phyloP scores from a whole-genome alignment of 2,329 filamentous ascomycete species.

The Fusarium sp. region DNA sequence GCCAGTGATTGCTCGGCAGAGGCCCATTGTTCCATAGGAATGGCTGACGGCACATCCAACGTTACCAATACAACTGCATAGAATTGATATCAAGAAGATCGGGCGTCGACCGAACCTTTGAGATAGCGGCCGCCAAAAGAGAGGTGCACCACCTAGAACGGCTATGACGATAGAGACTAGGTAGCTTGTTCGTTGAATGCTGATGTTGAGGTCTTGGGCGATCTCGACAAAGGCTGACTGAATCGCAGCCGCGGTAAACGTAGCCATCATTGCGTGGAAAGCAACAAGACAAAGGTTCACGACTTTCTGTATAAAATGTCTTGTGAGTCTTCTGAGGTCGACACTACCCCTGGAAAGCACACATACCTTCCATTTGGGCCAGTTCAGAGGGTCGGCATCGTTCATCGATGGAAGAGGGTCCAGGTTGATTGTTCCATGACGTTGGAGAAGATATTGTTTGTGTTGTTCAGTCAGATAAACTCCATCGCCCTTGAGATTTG shows the following conservation, averaged over 20 bases:
- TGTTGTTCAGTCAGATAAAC: constrained; percentile 11
- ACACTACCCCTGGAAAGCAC: no score
- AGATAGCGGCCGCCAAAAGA: constrained; percentile 68
- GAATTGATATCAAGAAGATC: constrained; percentile 61
- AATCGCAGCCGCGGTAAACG: constrained; percentile 65
- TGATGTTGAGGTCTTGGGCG: constrained; percentile 59
- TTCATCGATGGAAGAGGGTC: constrained; percentile 27
- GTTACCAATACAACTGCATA: constrained; percentile 60
- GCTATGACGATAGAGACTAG: constrained; percentile 53
- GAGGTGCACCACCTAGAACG: constrained; percentile 45
- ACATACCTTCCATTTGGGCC: constrained; percentile 24
- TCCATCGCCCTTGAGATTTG: neutral
- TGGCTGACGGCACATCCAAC: constrained; percentile 60
- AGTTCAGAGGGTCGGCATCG: constrained; percentile 29
- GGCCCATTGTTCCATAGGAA: constrained; percentile 60
- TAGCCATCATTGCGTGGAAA: constrained; percentile 67
- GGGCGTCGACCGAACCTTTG: constrained; percentile 65
- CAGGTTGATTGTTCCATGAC: constrained; percentile 23
- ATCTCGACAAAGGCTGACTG: constrained; percentile 66
- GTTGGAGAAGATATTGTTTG: constrained; percentile 14
- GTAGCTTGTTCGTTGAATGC: constrained; percentile 62
- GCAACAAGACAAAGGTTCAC: constrained; percentile 64
- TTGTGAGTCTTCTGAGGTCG: neutral
- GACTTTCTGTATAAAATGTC: constrained; percentile 56
- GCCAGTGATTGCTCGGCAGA: constrained; percentile 60